A percentile compares a stretch with the other conserved stretches of the same genome.
phyloP scores from a whole-genome alignment of 2,329 filamentous ascomycete species.

The Phaeosphaeriaceae sp. region DNA sequence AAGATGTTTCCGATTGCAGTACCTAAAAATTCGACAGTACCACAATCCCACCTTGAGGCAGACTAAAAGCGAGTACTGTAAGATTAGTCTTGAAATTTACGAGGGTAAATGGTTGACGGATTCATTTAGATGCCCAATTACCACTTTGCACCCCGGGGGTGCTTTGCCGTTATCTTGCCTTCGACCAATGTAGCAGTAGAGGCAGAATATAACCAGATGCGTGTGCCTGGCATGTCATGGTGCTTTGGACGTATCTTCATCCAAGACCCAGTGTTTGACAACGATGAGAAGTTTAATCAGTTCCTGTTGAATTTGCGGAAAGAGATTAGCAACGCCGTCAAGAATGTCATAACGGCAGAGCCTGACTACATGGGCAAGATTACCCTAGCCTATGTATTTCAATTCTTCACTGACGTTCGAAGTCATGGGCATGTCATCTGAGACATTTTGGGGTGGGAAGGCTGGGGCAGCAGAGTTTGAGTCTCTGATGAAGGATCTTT shows the following conservation, averaged over 20 bases:
- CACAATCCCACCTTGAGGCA: neutral
- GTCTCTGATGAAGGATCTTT: slow-evolving; percentile 37
- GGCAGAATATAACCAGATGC: slow-evolving; percentile 43
- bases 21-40: too few relatives aligned
- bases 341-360: slow-evolving; percentile 32
- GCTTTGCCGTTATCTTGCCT: slow-evolving; percentile 42
- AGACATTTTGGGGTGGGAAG: slow-evolving; percentile 44
- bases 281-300: slow-evolving; percentile 35
- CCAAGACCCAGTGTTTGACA: slow-evolving; percentile 35
- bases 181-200: slow-evolving; percentile 47
- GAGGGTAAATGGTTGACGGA: neutral
- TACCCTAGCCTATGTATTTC: neutral
- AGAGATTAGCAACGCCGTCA: slow-evolving; percentile 37
- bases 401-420: too few relatives aligned
- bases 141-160: slow-evolving; percentile 24
- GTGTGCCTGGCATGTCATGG: slow-evolving; percentile 40
- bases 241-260: slow-evolving; percentile 42
- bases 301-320: slow-evolving; percentile 38
- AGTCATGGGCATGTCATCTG: slow-evolving; percentile 44
- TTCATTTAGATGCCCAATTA: slow-evolving; percentile 14
- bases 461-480: slow-evolving; percentile 39
- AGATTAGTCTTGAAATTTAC: neutral
- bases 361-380: slow-evolving; percentile 35
- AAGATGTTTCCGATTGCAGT: too few relatives aligned
- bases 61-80: neutral